These are phyloP conservation scores for Oryza punctata DNA, from an alignment of 176 grass and related monocot species.

Conservation along the genomic window DNA sequence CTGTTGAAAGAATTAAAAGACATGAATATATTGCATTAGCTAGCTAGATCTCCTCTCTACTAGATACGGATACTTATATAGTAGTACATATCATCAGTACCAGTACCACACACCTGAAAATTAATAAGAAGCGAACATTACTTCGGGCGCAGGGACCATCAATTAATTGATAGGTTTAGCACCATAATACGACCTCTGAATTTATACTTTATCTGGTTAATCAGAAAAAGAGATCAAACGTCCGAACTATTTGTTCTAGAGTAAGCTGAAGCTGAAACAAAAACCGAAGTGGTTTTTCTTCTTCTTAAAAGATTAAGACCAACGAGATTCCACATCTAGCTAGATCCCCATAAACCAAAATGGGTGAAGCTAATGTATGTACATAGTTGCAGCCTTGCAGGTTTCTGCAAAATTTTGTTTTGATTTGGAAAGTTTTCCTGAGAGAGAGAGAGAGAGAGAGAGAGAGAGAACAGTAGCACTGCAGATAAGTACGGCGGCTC, in stretches of 20 bases:
- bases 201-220: neutral
- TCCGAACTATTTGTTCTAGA: neutral
- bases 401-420: neutral
- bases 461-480: neutral
- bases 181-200: neutral
- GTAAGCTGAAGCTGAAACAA: neutral
- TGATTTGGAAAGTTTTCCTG: no score
- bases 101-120: neutral
- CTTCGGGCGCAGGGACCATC: neutral
- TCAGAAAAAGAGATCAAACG: neutral
- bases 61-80: no score
- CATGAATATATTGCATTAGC: neutral
- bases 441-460: no score
- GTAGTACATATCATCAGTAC: neutral
- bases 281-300: neutral
- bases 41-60: neutral
- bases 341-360: neutral
- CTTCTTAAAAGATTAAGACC: neutral
- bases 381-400: neutral
- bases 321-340: neutral
- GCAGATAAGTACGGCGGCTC: slow-evolving; percentile 4
- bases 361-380: neutral
- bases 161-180: neutral
- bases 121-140: neutral
- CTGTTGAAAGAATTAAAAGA: neutral